Evolutionary conservation across 2,329 filamentous ascomycete species (phyloP), one percentile per base, ranked within the genome.

Genomic region (Cladosporium sp.): DNA sequence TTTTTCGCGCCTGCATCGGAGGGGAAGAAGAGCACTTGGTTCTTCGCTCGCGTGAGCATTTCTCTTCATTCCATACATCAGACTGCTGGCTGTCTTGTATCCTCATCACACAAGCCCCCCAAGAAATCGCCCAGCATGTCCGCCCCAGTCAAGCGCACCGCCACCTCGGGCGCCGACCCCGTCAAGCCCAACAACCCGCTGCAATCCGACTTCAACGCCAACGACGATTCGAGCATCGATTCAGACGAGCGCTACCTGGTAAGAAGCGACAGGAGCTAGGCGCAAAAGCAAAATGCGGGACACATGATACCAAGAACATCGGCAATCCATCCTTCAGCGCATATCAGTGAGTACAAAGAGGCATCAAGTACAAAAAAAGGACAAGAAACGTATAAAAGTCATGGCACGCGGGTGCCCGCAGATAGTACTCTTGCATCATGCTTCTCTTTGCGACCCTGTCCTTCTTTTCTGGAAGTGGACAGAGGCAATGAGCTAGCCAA

Each of bases 201-300:
- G 20, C 64, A 68, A 47, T 60, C 61, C 56, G 60, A 67, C 54
- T 63, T 67, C 56, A 55, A 58, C 47, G 51, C 52, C 52, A 50
- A 49, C 36, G 55, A 60, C 42, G 59, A 60, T 39, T 58, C 53
- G 32, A 68, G 60, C 61, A 61, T 67, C 51, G 64, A 68, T 54
- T 52, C 61, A 15, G 66, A 68, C 49, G 66, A 68, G 45, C 64
- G 61, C 37, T 67, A 66, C 55, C 52, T 68, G 66, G 66, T 68
- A 66, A 61, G 65, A 56, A 55, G 29, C 47, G 37, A 22, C 37
- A 41, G 45, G 45, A 48, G 37, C 45, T 41, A 48, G 45, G 45
- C 45, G 45, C 45, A 48, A 22, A 22, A 41, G 37, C 45, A n/a
- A n/a, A n/a, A 34, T 20, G 29, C 13, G 18, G 27, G 30, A n/a